Evolutionary conservation across 2,329 filamentous ascomycete genomes (phyloP), one percentile per base, ranked within the genome.

Genomic region (Penicillium griseofulvum): DNA sequence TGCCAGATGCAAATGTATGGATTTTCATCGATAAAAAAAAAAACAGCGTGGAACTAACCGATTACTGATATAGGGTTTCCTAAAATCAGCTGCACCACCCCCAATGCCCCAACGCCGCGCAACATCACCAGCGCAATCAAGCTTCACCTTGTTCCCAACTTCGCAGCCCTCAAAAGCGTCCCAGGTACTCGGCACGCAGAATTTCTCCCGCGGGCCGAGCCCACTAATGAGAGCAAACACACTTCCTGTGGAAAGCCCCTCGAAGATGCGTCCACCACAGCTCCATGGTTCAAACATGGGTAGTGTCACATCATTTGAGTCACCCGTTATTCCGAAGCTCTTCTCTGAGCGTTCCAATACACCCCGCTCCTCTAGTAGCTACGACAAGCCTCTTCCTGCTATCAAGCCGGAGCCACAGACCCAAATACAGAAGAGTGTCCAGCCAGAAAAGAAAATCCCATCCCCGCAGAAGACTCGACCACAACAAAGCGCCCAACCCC

Each of bases 1-100:
- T 78, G 19, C 79, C 82, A 49, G 78, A 80, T 55, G 73, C 75
- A 48, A 65, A 70, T 65, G 69, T 78, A 71, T 62, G 70, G 68
- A 48, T 3, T 31, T 24, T 44, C 2, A 16, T 24, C 17, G 14
- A 19, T 17, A 31, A 17, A 14, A 33, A 31, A 17, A 14, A 33
- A 14, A 37, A n/a, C 6, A 31, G 14, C 16, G 28, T 31, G 9
- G 36, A 43, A 41, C 33, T 43, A 29, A 49, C 34, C 16, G 26
- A 51, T 33, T 3, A 17, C 28, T 41, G 10, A 45, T 14, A 47
- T 50, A 61, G 57, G 55, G 48, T 16, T 60, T 65, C 41, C 37
- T 59, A 4, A 46, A 45, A 22, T 50, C 54, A 17, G 39, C 52
- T 3, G 54, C 59, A 28, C 14, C 53, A 39, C 61, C 53, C 5